Conservation (phyloP, 2,329 filamentous ascomycete species). For the Clonostachys solani region DNA sequence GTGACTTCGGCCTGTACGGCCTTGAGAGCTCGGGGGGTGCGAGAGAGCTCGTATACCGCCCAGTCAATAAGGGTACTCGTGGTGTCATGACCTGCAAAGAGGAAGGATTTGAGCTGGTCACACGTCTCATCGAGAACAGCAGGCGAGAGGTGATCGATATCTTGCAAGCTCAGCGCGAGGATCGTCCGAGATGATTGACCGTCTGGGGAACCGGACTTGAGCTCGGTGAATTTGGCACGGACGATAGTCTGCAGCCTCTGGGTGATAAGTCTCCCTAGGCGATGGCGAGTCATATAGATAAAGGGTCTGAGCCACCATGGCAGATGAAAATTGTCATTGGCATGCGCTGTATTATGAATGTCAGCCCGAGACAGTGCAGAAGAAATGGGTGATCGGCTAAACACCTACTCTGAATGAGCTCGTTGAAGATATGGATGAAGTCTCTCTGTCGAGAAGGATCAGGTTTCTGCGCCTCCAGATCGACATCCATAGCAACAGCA, state of each 20-base stretch:
- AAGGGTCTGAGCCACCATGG: constrained; percentile 13
- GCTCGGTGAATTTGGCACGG: no score
- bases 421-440: constrained; percentile 19
- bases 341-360: background rate
- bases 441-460: constrained; percentile 15
- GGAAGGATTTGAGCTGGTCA: constrained; percentile 77
- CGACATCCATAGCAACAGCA: constrained; percentile 22
- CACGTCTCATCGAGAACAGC: constrained; percentile 30
- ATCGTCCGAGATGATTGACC: background rate
- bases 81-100: constrained; percentile 84
- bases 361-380: background rate
- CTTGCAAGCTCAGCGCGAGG: constrained; percentile 21
- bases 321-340: constrained; percentile 4
- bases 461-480: constrained; percentile 22
- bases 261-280: constrained; percentile 1
- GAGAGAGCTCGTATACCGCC: constrained; percentile 76
- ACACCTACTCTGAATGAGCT: constrained; percentile 8
- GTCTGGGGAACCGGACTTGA: no score
- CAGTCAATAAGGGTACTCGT: constrained; percentile 80
- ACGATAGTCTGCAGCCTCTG: no score
- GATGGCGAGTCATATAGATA: constrained; percentile 8
- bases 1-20: constrained; percentile 70
- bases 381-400: background rate
- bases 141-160: constrained; percentile 12
- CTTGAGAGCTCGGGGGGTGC: constrained; percentile 60